A percentile compares a stretch with the other conserved stretches of the same genome.
These are phyloP conservation scores for Dactylellina sp. DNA, from an alignment of 2,329 filamentous ascomycete species.

Conservation along the genomic window DNA sequence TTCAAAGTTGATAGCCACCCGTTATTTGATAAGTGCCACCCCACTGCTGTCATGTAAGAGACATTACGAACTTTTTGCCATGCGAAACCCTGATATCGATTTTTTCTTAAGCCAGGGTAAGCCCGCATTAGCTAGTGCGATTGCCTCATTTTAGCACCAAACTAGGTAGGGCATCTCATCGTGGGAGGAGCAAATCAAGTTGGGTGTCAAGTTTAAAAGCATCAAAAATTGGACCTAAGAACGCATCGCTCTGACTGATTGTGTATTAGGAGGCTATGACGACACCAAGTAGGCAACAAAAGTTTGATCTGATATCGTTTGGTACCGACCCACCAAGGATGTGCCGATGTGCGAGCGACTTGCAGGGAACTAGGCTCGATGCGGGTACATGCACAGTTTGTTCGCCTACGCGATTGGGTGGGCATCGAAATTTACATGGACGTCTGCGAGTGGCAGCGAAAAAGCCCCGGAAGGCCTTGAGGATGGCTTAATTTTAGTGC, in stretches of 20 bases:
- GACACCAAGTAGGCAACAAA: slow-evolving; percentile 23
- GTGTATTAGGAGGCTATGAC: slow-evolving; percentile 9
- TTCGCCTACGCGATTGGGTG: slow-evolving; percentile 11
- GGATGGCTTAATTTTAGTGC: neutral
- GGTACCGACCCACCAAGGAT: slow-evolving; percentile 19
- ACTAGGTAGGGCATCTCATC: slow-evolving; percentile 28
- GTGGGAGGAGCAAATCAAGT: neutral
- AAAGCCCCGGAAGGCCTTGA: slow-evolving; percentile 7
- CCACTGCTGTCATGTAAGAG: slow-evolving; percentile 15
- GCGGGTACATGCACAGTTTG: slow-evolving; percentile 34
- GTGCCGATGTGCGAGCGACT: slow-evolving; percentile 40
- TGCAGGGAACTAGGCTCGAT: slow-evolving; percentile 38
- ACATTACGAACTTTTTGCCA: slow-evolving; percentile 39
- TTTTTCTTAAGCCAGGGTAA: slow-evolving; percentile 14
- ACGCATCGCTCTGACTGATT: neutral
- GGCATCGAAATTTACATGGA: neutral
- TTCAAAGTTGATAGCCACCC: slow-evolving; percentile 6
- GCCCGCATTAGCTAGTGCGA: slow-evolving; percentile 3
- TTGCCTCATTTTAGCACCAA: slow-evolving; percentile 28
- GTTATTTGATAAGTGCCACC: slow-evolving; percentile 14
- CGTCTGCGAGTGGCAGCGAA: slow-evolving; percentile 18
- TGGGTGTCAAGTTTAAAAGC: neutral
- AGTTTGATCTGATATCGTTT: slow-evolving; percentile 9
- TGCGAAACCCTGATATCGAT: slow-evolving; percentile 36
- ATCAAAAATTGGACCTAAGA: slow-evolving; percentile 2